phyloP scores from a whole-genome alignment of 148 eudicot genomes.

The Pouteria glomerata region DNA sequence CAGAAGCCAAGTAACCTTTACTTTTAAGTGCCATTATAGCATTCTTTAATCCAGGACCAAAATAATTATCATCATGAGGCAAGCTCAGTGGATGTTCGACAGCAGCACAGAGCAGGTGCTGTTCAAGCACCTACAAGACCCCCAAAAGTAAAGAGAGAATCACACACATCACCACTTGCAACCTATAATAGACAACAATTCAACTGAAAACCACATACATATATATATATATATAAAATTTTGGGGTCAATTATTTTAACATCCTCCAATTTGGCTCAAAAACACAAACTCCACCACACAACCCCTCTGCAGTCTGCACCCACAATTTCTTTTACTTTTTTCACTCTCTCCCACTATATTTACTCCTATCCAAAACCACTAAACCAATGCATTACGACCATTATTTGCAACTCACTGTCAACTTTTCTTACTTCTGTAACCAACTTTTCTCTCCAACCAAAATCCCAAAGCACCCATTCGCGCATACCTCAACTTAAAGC shows the following conservation, averaged over 20 bases:
- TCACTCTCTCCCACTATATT: neutral
- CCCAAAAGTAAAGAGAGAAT: constrained; percentile 6
- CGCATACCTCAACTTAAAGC: too few relatives aligned
- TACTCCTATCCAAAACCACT: neutral
- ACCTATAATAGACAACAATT: neutral
- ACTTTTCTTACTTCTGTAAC: neutral
- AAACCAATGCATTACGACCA: neutral
- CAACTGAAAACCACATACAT: neutral
- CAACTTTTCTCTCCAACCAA: neutral
- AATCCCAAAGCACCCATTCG: neutral
- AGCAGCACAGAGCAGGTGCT: constrained; percentile 85
- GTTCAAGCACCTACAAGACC: constrained; percentile 73
- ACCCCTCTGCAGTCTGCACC: neutral
- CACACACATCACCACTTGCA: neutral
- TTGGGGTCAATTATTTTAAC: too few relatives aligned
- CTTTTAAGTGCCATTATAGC: constrained; percentile 49
- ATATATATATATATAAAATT: too few relatives aligned
- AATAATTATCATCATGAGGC: constrained; percentile 63
- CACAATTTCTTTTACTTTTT: too few relatives aligned
- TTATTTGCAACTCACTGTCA: neutral
- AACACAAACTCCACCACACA: neutral
- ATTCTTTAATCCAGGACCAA: constrained; percentile 64
- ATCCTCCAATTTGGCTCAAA: neutral
- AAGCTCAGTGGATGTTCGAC: constrained; percentile 76
- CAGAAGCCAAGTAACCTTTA: constrained; percentile 56